Evolutionary conservation across 2,329 filamentous ascomycete genomes (phyloP).

Genomic region (Fusarium longipes): DNA sequence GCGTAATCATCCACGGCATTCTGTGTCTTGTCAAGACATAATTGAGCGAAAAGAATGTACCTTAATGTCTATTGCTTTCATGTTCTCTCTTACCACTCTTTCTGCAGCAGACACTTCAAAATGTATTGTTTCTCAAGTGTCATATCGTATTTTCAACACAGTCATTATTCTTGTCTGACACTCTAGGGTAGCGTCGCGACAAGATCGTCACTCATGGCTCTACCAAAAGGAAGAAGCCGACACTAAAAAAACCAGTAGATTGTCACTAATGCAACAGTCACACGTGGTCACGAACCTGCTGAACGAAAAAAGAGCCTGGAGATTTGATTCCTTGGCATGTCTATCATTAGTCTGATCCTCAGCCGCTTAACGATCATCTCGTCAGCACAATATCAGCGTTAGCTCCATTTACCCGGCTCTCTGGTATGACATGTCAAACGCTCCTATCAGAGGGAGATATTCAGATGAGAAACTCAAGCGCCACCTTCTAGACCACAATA

Average conservation of each 20-base stretch:
- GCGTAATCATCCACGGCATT: too few species aligned
- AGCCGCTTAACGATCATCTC: neutral
- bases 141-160: accelerated
- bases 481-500: neutral
- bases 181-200: neutral
- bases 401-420: neutral
- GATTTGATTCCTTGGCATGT: neutral
- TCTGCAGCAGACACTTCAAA: accelerated
- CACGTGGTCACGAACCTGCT: neutral
- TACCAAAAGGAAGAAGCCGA: neutral
- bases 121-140: accelerated
- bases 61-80: accelerated
- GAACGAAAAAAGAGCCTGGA: neutral
- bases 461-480: neutral
- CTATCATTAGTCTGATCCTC: neutral
- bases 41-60: too few species aligned
- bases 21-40: neutral
- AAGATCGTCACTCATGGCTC: neutral
- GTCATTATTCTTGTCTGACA: neutral
- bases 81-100: accelerated
- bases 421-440: neutral
- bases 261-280: neutral
- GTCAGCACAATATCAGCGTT: neutral
- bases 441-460: neutral
- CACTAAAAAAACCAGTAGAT: neutral